Conservation (phyloP, 1,139 yeast genomes). For the Dujonia santamariae region DNA sequence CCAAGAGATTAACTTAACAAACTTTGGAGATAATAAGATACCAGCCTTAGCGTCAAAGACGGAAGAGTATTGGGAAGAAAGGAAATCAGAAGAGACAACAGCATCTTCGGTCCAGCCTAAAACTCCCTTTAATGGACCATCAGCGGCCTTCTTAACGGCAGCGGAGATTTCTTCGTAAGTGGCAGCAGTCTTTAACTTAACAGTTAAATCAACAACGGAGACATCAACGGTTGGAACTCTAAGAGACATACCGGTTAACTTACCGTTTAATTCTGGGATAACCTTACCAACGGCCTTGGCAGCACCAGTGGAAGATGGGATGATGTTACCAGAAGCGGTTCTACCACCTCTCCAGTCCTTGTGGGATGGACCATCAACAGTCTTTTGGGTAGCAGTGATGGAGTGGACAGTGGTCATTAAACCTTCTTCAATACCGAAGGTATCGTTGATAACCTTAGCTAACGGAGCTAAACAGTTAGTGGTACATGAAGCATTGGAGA, state of each 20-base stretch:
- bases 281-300: constrained; percentile 85
- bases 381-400: constrained; percentile 78
- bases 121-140: constrained; percentile 64
- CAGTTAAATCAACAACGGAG: constrained; percentile 44
- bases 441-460: constrained; percentile 71
- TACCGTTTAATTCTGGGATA: constrained; percentile 72
- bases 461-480: constrained; percentile 80
- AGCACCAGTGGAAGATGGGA: constrained; percentile 82
- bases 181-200: constrained; percentile 55
- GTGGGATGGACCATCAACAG: constrained; percentile 80
- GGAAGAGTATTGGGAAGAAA: constrained; percentile 66
- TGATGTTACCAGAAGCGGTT: constrained; percentile 77
- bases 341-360: constrained; percentile 90
- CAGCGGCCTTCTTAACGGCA: constrained; percentile 60
- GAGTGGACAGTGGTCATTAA: constrained; percentile 82
- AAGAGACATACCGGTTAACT: constrained; percentile 75
- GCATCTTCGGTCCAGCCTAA: constrained; percentile 76
- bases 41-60: constrained; percentile 78
- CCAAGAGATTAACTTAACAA: constrained; percentile 77
- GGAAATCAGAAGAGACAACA: constrained; percentile 73
- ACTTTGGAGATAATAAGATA: constrained; percentile 66
- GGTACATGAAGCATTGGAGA: constrained; percentile 79
- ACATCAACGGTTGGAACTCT: constrained; percentile 80
- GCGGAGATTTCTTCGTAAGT: constrained; percentile 68
- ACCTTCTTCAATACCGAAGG: constrained; percentile 71